Evolutionary conservation across 257 asterid genomes (phyloP), one percentile per base, ranked within the genome.

Genomic region (Gentiana macrophylla): DNA sequence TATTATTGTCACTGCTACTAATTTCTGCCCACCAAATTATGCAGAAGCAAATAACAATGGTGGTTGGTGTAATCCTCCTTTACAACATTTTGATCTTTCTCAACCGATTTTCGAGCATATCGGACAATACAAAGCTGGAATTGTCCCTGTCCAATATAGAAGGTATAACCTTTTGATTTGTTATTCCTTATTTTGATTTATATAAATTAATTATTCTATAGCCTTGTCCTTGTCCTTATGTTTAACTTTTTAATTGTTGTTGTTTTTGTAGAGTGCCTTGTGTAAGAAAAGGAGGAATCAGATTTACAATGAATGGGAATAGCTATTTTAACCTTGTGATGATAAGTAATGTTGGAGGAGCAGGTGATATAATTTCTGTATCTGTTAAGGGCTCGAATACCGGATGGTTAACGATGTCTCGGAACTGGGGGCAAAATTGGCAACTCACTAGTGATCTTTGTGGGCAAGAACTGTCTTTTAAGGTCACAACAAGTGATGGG

Each of bases 21-120:
- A 80, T 53, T 70, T 61, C 0, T 80, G 84, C 64, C 84, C 84
- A 13, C 71, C 81, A 4, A 62, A 78, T 52, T 67, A 63, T 50
- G 5, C 57, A 3, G 65, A 65, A 45, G 49, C 67, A 3, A 46
- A 44, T 1, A 71, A 68, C 1, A 34, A 56, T 0, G 63, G 69
- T 44, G 64, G 70, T 2, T 75, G 84, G 79, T 79, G 79, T 70
- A 67, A 67, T 35, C 73, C 76, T 0, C 76, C 78, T 0, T 60
- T 60, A 2, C 53, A 62, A n/a, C 82, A 76, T 24, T 76, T 76
- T 8, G 82, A 76, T 52, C 6, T 76, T 2, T 52, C 82, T 0
- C 35, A 32, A 57, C 76, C 70, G 3, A 70, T 67, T 61, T 76
- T 69, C 53, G 33, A 51, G 3, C 45, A 62, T 43, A 70, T 77